A percentile compares a stretch with the other conserved stretches of the same genome.
phyloP scores from a whole-genome alignment of 164 flowering plant genomes.

The Stephania japonica region DNA sequence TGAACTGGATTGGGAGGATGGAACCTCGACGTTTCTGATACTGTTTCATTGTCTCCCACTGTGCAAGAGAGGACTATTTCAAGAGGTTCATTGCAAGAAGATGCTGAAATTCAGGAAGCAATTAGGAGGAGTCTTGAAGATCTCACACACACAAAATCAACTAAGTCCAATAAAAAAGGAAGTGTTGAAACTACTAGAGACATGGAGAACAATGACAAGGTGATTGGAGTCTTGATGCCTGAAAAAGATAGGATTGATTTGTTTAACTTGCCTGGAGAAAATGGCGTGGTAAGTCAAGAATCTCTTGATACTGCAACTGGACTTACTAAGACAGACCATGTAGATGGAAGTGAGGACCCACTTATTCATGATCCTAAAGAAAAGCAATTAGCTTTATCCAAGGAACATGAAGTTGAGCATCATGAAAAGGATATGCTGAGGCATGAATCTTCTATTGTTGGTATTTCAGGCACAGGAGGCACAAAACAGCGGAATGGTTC shows the following conservation, averaged over 20 bases:
- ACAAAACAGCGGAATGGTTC: constrained; percentile 9
- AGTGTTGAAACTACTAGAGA: constrained; percentile 10
- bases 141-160: constrained; percentile 13
- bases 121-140: constrained; percentile 76
- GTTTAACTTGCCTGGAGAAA: constrained; percentile 10
- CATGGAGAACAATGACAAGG: constrained; percentile 9
- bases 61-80: constrained; percentile 27
- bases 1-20: constrained; percentile 87
- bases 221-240: constrained; percentile 1
- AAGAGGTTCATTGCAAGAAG: constrained; percentile 62
- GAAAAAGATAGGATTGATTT: constrained; percentile 16
- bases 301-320: constrained; percentile 14
- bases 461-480: constrained; percentile 10
- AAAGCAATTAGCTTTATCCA: constrained; percentile 12
- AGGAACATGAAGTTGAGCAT: not conserved
- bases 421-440: constrained; percentile 11
- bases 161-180: constrained; percentile 15
- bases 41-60: constrained; percentile 16
- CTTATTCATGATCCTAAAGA: constrained; percentile 10
- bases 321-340: constrained; percentile 14
- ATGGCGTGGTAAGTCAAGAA: constrained; percentile 13
- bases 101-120: constrained; percentile 81
- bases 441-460: constrained; percentile 5
- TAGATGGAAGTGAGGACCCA: constrained; percentile 2
- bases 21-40: constrained; percentile 25